These are phyloP conservation scores for Fusarium compactum DNA, from an alignment of 2,329 filamentous ascomycete species.

Conservation along the genomic window DNA sequence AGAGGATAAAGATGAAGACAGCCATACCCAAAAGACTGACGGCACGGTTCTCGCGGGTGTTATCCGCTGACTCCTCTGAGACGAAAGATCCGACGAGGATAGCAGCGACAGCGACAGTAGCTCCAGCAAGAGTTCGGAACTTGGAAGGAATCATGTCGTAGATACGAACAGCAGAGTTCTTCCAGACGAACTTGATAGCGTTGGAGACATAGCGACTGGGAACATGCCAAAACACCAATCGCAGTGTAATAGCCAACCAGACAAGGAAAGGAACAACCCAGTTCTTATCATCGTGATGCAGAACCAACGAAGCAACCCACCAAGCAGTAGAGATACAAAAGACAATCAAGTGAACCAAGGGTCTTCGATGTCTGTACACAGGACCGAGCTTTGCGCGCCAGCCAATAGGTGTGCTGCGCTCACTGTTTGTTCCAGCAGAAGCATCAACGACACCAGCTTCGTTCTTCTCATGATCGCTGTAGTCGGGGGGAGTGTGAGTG, in stretches of 20 bases:
- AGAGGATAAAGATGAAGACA: slow-evolving; percentile 77
- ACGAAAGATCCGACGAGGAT: slow-evolving; percentile 84
- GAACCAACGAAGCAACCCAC: slow-evolving; percentile 81
- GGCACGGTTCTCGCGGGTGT: slow-evolving; percentile 83
- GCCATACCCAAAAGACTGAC: slow-evolving; percentile 83
- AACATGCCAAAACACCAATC: slow-evolving; percentile 79
- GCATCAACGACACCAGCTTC: slow-evolving; percentile 49
- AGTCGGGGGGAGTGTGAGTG: slow-evolving; percentile 51
- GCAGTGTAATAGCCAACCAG: slow-evolving; percentile 79
- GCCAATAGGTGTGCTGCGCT: slow-evolving; percentile 9
- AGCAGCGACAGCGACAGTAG: slow-evolving; percentile 72
- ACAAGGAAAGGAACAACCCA: slow-evolving; percentile 89
- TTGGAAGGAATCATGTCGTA: slow-evolving; percentile 74
- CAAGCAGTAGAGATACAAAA: slow-evolving; percentile 66
- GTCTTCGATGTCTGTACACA: slow-evolving; percentile 60
- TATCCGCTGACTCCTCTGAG: slow-evolving; percentile 77
- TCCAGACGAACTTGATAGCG: slow-evolving; percentile 77
- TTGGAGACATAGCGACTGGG: slow-evolving; percentile 74
- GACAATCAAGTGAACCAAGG: slow-evolving; percentile 61
- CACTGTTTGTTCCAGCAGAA: slow-evolving; percentile 45
- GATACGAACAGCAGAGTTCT: slow-evolving; percentile 69
- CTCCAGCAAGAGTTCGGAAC: slow-evolving; percentile 72
- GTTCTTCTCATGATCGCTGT: slow-evolving; percentile 57
- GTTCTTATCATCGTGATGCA: slow-evolving; percentile 78
- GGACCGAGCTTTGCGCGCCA: slow-evolving; percentile 44